phyloP scores from a whole-genome alignment of 176 grass and related monocot species.

The Lolium perenne region DNA sequence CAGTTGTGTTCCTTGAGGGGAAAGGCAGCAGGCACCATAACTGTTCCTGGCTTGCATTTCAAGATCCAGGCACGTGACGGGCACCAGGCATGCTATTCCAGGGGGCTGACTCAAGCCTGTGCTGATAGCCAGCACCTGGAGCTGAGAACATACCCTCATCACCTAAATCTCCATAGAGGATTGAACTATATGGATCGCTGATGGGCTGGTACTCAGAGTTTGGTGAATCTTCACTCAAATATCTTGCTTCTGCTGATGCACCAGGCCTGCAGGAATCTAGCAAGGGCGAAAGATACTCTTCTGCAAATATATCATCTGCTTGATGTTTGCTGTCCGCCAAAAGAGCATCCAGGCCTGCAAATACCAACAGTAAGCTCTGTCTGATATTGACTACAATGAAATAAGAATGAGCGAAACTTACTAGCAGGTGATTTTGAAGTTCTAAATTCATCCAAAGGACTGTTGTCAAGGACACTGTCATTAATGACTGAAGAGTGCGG shows the following conservation, averaged over 20 bases:
- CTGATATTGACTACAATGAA: not conserved
- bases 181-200: not conserved
- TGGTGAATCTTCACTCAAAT: not conserved
- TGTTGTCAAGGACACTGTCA: not conserved
- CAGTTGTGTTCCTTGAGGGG: no score
- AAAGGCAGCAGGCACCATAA: not conserved
- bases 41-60: not conserved
- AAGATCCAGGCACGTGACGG: conserved; percentile 30
- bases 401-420: conserved; percentile 39
- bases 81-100: conserved; percentile 53
- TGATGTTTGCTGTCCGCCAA: not conserved
- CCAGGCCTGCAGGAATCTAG: not conserved
- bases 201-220: conserved; percentile 4
- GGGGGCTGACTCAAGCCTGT: not conserved
- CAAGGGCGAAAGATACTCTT: not conserved
- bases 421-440: conserved; percentile 22
- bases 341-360: conserved; percentile 38
- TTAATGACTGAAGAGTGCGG: conserved; percentile 21
- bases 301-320: not conserved
- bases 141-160: not conserved
- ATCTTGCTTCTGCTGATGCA: conserved; percentile 19
- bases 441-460: conserved; percentile 22
- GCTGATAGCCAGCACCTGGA: not conserved
- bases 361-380: conserved; percentile 6
- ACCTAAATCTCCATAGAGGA: not conserved